Conservation (phyloP, 1,284 basidiomycete genomes). For the Anthracocystis panici-leucophaei region DNA sequence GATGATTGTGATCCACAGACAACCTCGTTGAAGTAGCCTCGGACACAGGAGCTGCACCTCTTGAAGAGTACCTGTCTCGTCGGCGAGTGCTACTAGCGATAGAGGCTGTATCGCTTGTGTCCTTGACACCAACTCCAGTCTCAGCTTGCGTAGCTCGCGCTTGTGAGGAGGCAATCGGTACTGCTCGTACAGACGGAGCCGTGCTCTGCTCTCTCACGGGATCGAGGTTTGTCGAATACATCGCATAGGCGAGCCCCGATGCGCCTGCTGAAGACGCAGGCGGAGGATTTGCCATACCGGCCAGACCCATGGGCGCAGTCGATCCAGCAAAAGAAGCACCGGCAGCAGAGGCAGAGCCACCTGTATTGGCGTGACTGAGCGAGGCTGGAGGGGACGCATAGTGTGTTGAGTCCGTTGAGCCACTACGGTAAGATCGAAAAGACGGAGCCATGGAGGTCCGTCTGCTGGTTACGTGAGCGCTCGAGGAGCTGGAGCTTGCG, state of each 20-base stretch:
- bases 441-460: constrained; percentile 21
- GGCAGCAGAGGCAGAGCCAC: not conserved
- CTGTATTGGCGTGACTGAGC: constrained; percentile 11
- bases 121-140: not conserved
- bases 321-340: not conserved
- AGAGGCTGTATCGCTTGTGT: constrained; percentile 18
- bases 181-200: not conserved
- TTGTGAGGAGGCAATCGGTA: not conserved
- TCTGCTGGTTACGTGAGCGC: constrained; percentile 10
- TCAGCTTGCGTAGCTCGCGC: not conserved
- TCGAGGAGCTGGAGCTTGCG: constrained; percentile 20
- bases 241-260: constrained; percentile 7
- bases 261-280: constrained; percentile 23
- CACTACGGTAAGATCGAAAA: constrained; percentile 16
- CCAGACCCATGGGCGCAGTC: constrained; percentile 13
- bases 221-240: constrained; percentile 14
- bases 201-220: constrained; percentile 21
- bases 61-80: constrained; percentile 21
- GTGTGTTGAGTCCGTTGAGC: constrained; percentile 21
- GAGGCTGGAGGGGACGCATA: constrained; percentile 14
- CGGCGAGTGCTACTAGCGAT: constrained; percentile 23
- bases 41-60: constrained; percentile 17
- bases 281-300: constrained; percentile 29
- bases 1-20: constrained; percentile 9
- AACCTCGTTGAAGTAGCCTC: not conserved